Percentiles rank a stretch among this genome's conserved stretches.
Evolutionary conservation across 257 asterid genomes (phyloP).

Genomic region (Haberlea rhodopensis): DNA sequence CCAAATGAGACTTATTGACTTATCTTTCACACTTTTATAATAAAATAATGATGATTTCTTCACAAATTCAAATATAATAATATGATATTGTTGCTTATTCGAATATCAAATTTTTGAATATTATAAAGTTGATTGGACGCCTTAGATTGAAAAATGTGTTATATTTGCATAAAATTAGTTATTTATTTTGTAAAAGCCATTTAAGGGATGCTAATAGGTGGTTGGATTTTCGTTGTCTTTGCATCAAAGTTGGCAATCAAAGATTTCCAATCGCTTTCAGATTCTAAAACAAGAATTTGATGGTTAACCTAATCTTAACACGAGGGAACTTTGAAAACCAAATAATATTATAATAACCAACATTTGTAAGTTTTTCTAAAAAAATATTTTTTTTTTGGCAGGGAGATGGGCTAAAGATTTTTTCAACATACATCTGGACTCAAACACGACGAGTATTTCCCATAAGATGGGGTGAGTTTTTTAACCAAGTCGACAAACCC

Average conservation of each 20-base stretch:
- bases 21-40: neutral
- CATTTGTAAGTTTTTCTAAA: no score
- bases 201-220: conserved; percentile 28
- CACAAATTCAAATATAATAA: conserved; percentile 21
- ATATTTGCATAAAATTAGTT: conserved; percentile 1
- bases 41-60: conserved; percentile 21
- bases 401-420: no score
- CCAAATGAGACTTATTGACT: conserved; percentile 15
- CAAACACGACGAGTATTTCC: no score
- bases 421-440: no score
- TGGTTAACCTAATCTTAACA: conserved; percentile 37
- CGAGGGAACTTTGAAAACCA: neutral
- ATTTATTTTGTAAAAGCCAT: no score
- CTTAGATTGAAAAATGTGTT: conserved; percentile 17
- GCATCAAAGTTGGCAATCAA: conserved; percentile 14
- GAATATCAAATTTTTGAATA: no score
- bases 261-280: conserved; percentile 17
- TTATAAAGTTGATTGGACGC: conserved; percentile 20
- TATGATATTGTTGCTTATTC: conserved; percentile 16
- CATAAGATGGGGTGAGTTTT: no score
- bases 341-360: no score
- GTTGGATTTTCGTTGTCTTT: conserved; percentile 29
- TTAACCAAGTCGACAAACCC: no score
- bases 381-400: no score
- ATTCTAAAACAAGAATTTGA: conserved; percentile 18